phyloP scores from a whole-genome alignment of 2,329 filamentous ascomycete species.

The Lachnum nothofagi region DNA sequence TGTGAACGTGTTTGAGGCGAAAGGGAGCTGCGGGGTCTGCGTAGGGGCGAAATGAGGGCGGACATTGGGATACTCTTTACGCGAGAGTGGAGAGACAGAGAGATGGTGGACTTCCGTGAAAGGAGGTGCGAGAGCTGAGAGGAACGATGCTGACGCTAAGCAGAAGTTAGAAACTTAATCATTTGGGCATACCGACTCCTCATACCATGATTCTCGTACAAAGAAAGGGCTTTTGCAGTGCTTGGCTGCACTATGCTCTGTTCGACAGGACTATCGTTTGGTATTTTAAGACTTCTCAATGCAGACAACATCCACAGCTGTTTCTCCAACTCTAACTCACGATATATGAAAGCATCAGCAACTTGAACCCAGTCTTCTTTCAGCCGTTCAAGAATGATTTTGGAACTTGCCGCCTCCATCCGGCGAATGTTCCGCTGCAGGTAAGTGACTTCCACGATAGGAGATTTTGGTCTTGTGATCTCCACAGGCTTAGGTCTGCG shows the following conservation, averaged over 20 bases:
- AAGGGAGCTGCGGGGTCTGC: conserved; percentile 36
- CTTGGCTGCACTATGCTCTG: conserved; percentile 15
- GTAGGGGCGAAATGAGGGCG: conserved; percentile 32
- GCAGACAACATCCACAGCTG: conserved; percentile 59
- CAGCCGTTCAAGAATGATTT: conserved; percentile 50
- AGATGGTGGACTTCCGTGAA: conserved; percentile 42
- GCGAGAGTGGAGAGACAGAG: conserved; percentile 35
- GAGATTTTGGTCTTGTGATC: neutral
- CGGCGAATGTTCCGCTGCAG: conserved; percentile 50
- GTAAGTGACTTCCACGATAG: conserved; percentile 25
- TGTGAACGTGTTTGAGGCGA: conserved; percentile 39
- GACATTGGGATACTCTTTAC: conserved; percentile 33
- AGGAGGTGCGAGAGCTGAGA: conserved; percentile 30
- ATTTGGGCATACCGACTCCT: neutral
- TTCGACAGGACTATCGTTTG: conserved; percentile 30
- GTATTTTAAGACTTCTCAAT: conserved; percentile 40
- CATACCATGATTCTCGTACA: conserved; percentile 32
- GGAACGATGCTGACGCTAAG: conserved; percentile 27
- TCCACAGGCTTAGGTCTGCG: neutral
- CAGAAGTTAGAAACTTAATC: neutral
- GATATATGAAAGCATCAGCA: conserved; percentile 44
- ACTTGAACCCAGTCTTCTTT: conserved; percentile 46
- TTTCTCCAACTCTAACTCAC: conserved; percentile 50
- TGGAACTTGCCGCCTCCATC: conserved; percentile 50
- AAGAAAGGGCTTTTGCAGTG: conserved; percentile 23